phyloP scores from a whole-genome alignment of 495 filamentous ascomycete species.

The Cercophora samala region DNA sequence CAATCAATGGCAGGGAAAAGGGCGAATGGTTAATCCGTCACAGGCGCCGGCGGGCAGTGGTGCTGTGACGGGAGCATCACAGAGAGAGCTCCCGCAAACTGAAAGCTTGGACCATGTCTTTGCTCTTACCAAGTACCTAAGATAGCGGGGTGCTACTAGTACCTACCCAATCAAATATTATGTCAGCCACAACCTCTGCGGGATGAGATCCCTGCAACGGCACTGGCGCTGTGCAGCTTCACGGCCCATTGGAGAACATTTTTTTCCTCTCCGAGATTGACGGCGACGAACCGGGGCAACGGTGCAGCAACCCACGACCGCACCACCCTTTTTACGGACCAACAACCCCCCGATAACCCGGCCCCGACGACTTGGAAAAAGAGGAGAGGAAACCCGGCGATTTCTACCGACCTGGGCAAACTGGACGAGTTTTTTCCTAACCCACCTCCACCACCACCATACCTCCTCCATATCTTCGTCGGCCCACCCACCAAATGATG shows the following conservation, averaged over 20 bases:
- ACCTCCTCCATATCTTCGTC: slow-evolving; percentile 7
- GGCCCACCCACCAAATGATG: slow-evolving; percentile 26
- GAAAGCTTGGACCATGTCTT: neutral
- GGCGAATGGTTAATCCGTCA: slow-evolving; percentile 7
- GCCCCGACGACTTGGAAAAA: neutral
- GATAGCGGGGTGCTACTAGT: slow-evolving; percentile 1
- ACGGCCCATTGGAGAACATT: slow-evolving; percentile 30
- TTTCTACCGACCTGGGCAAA: neutral
- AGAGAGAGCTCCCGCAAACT: neutral
- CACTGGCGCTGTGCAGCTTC: slow-evolving; percentile 4
- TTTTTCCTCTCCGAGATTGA: slow-evolving; percentile 30
- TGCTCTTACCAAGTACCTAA: too few relatives aligned
- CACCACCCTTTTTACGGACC: slow-evolving; percentile 12
- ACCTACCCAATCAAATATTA: slow-evolving; percentile 16
- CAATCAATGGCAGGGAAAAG: slow-evolving; percentile 12
- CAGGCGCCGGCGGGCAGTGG: neutral
- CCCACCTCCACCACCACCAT: neutral
- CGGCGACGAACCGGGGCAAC: slow-evolving; percentile 19
- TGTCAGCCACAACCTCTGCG: slow-evolving; percentile 23
- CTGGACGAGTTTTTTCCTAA: neutral
- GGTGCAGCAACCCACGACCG: slow-evolving; percentile 15
- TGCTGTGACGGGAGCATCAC: neutral
- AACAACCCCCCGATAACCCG: neutral
- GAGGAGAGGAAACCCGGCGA: neutral
- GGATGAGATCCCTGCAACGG: slow-evolving; percentile 24